A percentile compares a stretch with the other conserved stretches of the same genome.
Conservation (phyloP, 2,329 filamentous ascomycete species). For the Colletotrichum spaethianum region DNA sequence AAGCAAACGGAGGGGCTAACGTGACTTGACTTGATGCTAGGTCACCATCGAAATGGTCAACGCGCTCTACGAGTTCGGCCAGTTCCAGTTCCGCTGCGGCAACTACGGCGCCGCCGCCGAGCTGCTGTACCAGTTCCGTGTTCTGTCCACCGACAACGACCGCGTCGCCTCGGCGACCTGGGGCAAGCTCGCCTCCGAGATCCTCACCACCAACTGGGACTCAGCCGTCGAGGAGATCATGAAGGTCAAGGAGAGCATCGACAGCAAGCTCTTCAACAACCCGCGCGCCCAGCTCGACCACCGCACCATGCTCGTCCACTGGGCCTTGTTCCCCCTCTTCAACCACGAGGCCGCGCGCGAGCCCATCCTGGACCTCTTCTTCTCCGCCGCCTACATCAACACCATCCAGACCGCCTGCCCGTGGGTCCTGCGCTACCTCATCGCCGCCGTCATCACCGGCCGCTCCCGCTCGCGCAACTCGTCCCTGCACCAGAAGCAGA, state of each 20-base stretch:
- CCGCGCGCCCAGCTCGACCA: conserved; percentile 95
- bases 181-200: conserved; percentile 98
- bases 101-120: conserved; percentile 93
- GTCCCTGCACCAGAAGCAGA: conserved; percentile 93
- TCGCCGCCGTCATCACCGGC: conserved; percentile 95
- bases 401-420: conserved; percentile 98
- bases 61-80: conserved; percentile 93
- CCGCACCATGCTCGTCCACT: conserved; percentile 98
- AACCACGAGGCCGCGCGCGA: conserved; percentile 95
- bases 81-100: conserved; percentile 98
- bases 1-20: conserved; percentile 29
- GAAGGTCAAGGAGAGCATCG: conserved; percentile 93
- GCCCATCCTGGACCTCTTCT: conserved; percentile 93
- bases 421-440: conserved; percentile 95
- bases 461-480: conserved; percentile 86
- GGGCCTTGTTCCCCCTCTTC: conserved; percentile 98
- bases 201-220: conserved; percentile 96
- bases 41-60: conserved; percentile 96
- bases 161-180: conserved; percentile 96
- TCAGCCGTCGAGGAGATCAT: conserved; percentile 90
- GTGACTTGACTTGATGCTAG: conserved; percentile 52
- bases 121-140: conserved; percentile 96
- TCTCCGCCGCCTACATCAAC: conserved; percentile 98
- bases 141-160: conserved; percentile 98
- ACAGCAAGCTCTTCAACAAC: conserved; percentile 96